These are phyloP conservation scores for Rhypophila decipiens DNA, from an alignment of 495 filamentous ascomycete species.

Conservation along the genomic window DNA sequence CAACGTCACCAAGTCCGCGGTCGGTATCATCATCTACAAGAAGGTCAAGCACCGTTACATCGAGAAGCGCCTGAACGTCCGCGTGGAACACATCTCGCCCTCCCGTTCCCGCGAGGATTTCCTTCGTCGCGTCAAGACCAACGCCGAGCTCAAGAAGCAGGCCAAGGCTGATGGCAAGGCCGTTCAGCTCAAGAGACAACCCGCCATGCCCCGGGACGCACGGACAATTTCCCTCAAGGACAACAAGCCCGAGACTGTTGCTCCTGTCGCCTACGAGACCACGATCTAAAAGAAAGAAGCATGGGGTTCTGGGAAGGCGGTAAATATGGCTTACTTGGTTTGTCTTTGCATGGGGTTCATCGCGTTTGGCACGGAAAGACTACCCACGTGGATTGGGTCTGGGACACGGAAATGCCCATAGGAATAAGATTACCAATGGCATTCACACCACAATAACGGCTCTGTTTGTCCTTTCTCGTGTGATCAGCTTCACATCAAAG, in stretches of 20 bases:
- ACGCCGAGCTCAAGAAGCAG: conserved; percentile 83
- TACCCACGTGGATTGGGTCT: conserved; percentile 31
- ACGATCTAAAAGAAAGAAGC: conserved; percentile 65
- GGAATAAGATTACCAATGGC: conserved; percentile 36
- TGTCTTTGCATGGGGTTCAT: conserved; percentile 34
- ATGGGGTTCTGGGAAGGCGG: conserved; percentile 17
- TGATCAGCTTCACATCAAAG: not conserved
- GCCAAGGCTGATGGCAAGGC: conserved; percentile 82
- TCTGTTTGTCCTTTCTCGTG: not conserved
- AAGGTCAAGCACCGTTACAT: conserved; percentile 96
- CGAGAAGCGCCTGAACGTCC: conserved; percentile 99
- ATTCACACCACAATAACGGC: conserved; percentile 18
- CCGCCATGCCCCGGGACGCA: conserved; percentile 69
- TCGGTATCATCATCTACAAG: conserved; percentile 98
- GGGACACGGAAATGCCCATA: conserved; percentile 34
- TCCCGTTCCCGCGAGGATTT: conserved; percentile 94
- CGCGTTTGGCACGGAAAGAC: conserved; percentile 33
- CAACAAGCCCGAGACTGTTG: conserved; percentile 83
- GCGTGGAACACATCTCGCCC: conserved; percentile 91
- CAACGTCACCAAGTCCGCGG: conserved; percentile 93
- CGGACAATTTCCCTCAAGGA: conserved; percentile 68
- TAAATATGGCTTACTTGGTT: conserved; percentile 27
- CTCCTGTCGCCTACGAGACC: conserved; percentile 92
- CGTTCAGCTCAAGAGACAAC: conserved; percentile 87
- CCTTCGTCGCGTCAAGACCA: conserved; percentile 91